Base-by-base conservation (phyloP, 352 stramenopile genomes). In the Phytophthora podocarpi region DNA sequence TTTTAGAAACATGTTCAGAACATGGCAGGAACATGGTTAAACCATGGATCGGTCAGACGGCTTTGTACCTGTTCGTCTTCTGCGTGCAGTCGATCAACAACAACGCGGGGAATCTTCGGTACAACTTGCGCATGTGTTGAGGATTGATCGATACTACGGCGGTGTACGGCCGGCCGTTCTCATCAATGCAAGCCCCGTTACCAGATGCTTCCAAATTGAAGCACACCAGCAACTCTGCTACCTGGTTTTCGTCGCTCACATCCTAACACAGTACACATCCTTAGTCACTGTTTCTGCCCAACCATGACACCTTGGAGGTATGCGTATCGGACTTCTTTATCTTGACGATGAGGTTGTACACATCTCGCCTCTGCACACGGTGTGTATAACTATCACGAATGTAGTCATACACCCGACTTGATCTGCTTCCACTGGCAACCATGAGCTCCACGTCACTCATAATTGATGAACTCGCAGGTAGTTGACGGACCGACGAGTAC, bases 321-420 rank as follows among this genome's bases (percentile, higher is more conserved):
- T 8, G 30, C 42, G 8, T 16, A 63, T 43, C 55, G 3, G 45
- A 49, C 5, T 36, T 55, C 21, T 57, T 64, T 20, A 57, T 56
- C 27, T 36, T 49, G 4, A 42, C 15, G 6, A 57, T 36, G 1
- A 64, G 8, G 12, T 58, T 51, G 45, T 52, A 51, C 12, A 64
- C 46, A n/a, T 42, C 56, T 13, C 28, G 11, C 26, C 58, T 30
- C 23, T 50, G 12, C 26, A 58, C 16, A 1, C 4, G 5, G 13
- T 51, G 56, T 0, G 28, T 10, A 8, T 27, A 34, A 16, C 39
- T 34, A 12, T 37, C 21, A 2, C 36, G 32, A 10, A 64, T 50
- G 34, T 37, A 56, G 21, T 57, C 35, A 34, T 64, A 64, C 5
- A 64, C 27, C 46, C 83, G 49, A 86, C 26, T 51, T 5, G 35